A percentile compares a stretch with the other conserved stretches of the same genome.
Conservation (phyloP, 805 yeast genomes). For the Teunomyces tritomae region DNA sequence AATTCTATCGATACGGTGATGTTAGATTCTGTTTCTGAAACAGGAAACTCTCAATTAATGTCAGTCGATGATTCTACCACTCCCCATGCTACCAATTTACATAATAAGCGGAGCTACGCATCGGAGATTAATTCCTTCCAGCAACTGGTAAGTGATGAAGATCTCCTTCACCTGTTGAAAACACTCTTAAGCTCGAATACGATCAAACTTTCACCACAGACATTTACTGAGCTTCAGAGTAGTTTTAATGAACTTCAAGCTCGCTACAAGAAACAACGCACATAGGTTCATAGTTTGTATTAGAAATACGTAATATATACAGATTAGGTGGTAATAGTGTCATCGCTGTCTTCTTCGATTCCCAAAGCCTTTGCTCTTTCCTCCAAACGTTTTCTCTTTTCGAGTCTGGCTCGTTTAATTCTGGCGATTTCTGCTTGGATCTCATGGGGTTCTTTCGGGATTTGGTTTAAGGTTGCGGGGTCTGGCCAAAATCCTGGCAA, state of each 20-base stretch:
- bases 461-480: constrained; percentile 83
- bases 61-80: too few relatives aligned
- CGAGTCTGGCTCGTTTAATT: constrained; percentile 71
- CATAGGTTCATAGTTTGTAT: background rate
- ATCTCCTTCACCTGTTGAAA: background rate
- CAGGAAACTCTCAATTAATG: background rate
- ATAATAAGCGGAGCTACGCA: background rate
- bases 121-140: background rate
- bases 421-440: constrained; percentile 89
- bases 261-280: constrained; percentile 1
- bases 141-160: background rate
- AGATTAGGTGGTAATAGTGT: background rate
- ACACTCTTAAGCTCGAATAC: background rate
- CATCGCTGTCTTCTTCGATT: constrained; percentile 45
- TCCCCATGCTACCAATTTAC: background rate
- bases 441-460: constrained; percentile 91
- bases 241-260: background rate
- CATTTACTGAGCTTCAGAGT: background rate
- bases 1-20: constrained; percentile 1
- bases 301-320: constrained; percentile 3
- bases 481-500: constrained; percentile 98
- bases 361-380: constrained; percentile 69
- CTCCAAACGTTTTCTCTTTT: constrained; percentile 70
- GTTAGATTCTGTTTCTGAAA: background rate
- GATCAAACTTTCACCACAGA: background rate